Evolutionary conservation across 768 basidiomycete genomes (phyloP).

Genomic region (Glaciozyma antarctica): DNA sequence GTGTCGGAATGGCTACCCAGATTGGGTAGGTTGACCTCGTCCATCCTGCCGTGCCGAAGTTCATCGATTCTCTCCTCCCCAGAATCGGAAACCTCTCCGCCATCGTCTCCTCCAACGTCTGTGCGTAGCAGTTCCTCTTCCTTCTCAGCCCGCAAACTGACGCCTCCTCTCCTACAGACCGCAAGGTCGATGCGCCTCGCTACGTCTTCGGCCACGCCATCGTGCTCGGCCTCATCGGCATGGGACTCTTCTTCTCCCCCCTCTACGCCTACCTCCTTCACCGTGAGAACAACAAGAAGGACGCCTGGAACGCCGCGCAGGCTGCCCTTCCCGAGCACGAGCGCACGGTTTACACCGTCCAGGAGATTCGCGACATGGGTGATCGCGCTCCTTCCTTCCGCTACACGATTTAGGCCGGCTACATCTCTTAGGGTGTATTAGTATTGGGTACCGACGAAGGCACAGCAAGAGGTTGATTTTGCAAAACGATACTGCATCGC

Average conservation of each 20-base stretch:
- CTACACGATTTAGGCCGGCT: conserved; percentile 37
- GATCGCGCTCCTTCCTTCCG: conserved; percentile 27
- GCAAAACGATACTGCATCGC: too few species aligned
- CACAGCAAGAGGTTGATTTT: too few species aligned
- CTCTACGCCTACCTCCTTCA: conserved; percentile 26
- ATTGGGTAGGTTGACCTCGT: conserved; percentile 6
- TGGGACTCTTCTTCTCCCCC: conserved; percentile 24
- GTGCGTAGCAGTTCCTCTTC: too few species aligned
- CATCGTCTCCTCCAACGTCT: neutral
- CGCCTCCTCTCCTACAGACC: neutral
- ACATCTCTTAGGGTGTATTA: too few species aligned
- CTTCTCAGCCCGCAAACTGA: neutral
- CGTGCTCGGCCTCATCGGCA: conserved; percentile 28
- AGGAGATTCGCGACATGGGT: conserved; percentile 31
- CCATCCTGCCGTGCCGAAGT: neutral
- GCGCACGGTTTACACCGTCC: conserved; percentile 23
- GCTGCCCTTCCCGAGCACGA: conserved; percentile 27
- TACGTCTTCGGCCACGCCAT: conserved; percentile 31
- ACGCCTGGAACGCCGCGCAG: conserved; percentile 12
- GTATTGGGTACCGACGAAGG: too few species aligned
- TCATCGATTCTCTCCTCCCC: neutral
- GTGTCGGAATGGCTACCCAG: conserved; percentile 30
- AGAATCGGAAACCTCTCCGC: conserved; percentile 30
- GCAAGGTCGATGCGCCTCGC: conserved; percentile 15
- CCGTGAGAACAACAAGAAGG: conserved; percentile 25